Percentiles rank a stretch among this genome's conserved stretches.
Evolutionary conservation across 2,329 filamentous ascomycete genomes (phyloP).

Genomic region (Coniochaeta prunicola): DNA sequence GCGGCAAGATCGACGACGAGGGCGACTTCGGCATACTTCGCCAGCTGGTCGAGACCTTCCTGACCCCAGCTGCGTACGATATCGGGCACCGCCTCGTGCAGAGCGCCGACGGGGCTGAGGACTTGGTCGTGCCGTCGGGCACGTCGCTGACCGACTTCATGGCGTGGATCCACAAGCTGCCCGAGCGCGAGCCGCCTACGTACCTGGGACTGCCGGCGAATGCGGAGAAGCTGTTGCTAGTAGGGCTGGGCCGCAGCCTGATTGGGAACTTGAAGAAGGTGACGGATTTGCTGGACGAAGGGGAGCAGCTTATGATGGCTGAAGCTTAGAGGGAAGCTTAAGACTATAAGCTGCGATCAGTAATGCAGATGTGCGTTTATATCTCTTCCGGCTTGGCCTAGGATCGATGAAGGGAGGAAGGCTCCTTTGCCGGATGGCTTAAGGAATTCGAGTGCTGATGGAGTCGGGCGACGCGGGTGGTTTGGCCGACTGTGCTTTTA

Average conservation of each 20-base stretch:
- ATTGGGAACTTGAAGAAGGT: conserved; percentile 79
- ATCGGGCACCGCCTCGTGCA: conserved; percentile 85
- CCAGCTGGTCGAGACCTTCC: conserved; percentile 65
- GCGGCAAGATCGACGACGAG: conserved; percentile 93
- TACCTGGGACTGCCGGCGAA: conserved; percentile 92
- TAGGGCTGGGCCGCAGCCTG: conserved; percentile 80
- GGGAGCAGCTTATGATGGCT: conserved; percentile 76
- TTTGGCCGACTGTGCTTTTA: not conserved
- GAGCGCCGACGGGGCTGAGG: conserved; percentile 43
- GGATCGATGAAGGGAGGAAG: not conserved
- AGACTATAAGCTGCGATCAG: not conserved
- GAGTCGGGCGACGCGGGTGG: not conserved
- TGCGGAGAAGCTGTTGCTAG: conserved; percentile 88
- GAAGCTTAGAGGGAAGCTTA: not conserved
- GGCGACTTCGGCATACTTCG: conserved; percentile 71
- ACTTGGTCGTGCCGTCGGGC: conserved; percentile 68
- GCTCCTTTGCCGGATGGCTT: not conserved
- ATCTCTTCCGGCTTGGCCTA: not conserved
- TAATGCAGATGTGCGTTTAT: not conserved
- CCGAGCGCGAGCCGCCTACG: conserved; percentile 91
- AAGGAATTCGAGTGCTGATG: not conserved
- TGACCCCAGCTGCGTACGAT: conserved; percentile 87
- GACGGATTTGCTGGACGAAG: conserved; percentile 83
- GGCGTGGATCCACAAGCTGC: conserved; percentile 83
- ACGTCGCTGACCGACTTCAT: conserved; percentile 82